Conservation (phyloP, 768 basidiomycete genomes). For the Trametes maxima region DNA sequence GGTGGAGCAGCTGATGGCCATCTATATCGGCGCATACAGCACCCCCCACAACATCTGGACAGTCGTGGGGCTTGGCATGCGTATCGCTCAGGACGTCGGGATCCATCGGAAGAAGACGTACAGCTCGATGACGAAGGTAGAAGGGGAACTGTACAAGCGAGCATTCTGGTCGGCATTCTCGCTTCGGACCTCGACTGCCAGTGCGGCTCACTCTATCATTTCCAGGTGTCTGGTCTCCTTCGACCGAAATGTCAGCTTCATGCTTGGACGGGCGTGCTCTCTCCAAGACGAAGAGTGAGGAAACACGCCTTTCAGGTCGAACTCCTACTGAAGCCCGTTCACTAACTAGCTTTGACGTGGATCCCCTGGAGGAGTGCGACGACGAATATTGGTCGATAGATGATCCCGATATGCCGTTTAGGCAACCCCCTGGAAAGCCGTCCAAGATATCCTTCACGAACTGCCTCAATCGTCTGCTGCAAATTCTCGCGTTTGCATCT, state of each 20-base stretch:
- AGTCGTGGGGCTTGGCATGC: slow-evolving; percentile 49
- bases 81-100: slow-evolving; percentile 63
- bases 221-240: slow-evolving; percentile 46
- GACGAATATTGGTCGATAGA: slow-evolving; percentile 71
- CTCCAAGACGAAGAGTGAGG: slow-evolving; percentile 72
- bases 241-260: slow-evolving; percentile 46
- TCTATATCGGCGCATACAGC: slow-evolving; percentile 11
- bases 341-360: slow-evolving; percentile 63
- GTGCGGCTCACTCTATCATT: not conserved
- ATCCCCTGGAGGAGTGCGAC: slow-evolving; percentile 64
- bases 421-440: slow-evolving; percentile 61
- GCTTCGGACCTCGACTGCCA: not conserved
- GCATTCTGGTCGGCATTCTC: slow-evolving; percentile 60
- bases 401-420: slow-evolving; percentile 55
- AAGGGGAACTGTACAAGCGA: slow-evolving; percentile 77
- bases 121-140: slow-evolving; percentile 44
- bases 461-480: slow-evolving; percentile 54
- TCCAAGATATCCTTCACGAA: slow-evolving; percentile 60
- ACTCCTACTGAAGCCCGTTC: not conserved
- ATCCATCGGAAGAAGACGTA: slow-evolving; percentile 71
- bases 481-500: slow-evolving; percentile 62
- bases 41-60: slow-evolving; percentile 17
- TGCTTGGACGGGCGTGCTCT: slow-evolving; percentile 65
- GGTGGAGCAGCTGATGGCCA: slow-evolving; percentile 9
- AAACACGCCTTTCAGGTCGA: not conserved